A percentile compares a stretch with the other conserved stretches of the same genome.
These are phyloP conservation scores for Carex kokanica DNA, from an alignment of 176 grass and related monocot species.

Conservation along the genomic window DNA sequence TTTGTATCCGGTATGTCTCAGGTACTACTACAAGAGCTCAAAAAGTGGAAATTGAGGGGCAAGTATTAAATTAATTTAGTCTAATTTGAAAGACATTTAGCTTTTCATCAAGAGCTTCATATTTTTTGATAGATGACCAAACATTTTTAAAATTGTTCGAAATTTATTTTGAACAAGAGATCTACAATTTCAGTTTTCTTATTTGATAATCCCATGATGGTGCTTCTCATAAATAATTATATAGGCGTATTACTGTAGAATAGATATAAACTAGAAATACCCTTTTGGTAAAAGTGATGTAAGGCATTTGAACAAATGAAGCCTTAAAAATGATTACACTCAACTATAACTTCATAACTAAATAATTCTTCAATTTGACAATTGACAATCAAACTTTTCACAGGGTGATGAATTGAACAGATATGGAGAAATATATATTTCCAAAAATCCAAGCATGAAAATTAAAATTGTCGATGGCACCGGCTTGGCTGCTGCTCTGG, in stretches of 20 bases:
- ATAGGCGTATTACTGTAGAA: not conserved
- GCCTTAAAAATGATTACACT: not conserved
- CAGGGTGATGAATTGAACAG: slow-evolving; percentile 65
- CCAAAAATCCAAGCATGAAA: slow-evolving; percentile 64
- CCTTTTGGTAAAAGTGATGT: not conserved
- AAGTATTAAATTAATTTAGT: not conserved
- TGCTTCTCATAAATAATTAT: not conserved
- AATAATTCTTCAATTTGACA: not conserved
- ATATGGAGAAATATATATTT: slow-evolving; percentile 60
- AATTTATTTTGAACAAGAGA: not conserved
- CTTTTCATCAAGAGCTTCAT: not conserved
- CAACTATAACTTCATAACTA: not conserved
- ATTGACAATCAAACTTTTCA: not conserved
- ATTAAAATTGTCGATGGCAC: slow-evolving; percentile 81
- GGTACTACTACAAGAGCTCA: not conserved
- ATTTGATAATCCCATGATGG: not conserved
- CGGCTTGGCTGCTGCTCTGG: slow-evolving; percentile 81
- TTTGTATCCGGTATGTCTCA: not conserved
- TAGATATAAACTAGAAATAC: no score
- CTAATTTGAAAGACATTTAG: not conserved
- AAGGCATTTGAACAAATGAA: not conserved
- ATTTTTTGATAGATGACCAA: not conserved
- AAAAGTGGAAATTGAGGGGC: not conserved
- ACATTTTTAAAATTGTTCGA: not conserved
- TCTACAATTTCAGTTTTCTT: not conserved